Evolutionary conservation across 768 basidiomycete species (phyloP), one percentile per base, ranked within the genome.

Genomic region (Kwoniella europaea): DNA sequence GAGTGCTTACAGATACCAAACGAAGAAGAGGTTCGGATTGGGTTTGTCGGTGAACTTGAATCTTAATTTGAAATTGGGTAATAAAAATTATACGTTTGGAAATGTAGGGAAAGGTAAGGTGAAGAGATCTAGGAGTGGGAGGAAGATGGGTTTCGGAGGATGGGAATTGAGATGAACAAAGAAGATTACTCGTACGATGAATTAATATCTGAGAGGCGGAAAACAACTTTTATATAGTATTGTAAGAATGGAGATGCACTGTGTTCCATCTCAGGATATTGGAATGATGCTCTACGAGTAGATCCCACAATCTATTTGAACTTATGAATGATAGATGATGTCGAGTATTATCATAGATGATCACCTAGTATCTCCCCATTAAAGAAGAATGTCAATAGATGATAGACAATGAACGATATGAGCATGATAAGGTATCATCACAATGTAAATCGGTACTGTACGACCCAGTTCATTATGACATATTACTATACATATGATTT

Each of bases 131-230:
- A 50, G 43, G 62, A 63, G 62, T 24, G 62, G 18, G 16, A 64
- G 73, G 46, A 50, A 63, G 62, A 64, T 71, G 35, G 67, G 68
- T 60, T 67, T 70, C 43, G 74, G 74, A 20, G 71, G 74, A 6
- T 72, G 67, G 67, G 74, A 75, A 53, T 59, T 75, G 41, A 44
- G 71, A 43, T 75, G 54, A 27, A 27, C 27, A 27, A 27, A 27
- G 27, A 27, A 27, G 27, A n/a, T n/a, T n/a, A n/a, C n/a, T n/a
- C 27, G 2, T 46, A 46, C 5, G 44, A 12, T 4, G 16, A 46
- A 46, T 46, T 10, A 46, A 46, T 10, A 4, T 16, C 44, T 46
- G 1, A 50, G 12, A 18, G 46, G 18, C 46, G 46, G 46, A 15
- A 4, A 50, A 6, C 16, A 7, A 35, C 6, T 1, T 0, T 1